These are phyloP conservation scores for Salix suchowensis DNA, from an alignment of 345 rosid species.

Conservation along the genomic window DNA sequence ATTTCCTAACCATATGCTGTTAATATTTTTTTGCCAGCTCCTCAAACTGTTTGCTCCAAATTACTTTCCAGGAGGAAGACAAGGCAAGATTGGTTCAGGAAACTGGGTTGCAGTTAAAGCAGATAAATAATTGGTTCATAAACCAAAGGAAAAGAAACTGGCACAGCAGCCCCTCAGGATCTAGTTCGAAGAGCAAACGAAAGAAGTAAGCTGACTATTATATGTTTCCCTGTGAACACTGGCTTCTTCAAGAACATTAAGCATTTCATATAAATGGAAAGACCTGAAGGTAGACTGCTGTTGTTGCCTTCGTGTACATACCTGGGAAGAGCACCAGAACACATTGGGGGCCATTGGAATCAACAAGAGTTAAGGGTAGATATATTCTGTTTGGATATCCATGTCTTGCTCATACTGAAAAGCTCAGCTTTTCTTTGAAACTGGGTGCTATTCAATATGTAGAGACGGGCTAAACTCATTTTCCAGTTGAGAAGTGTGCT, in stretches of 20 bases:
- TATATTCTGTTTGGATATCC: background rate
- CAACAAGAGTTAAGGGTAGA: constrained; percentile 1
- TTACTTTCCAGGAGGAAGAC: constrained; percentile 65
- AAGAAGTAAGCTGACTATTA: constrained; percentile 49
- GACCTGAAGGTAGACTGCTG: background rate
- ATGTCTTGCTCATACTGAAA: background rate
- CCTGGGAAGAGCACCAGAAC: background rate
- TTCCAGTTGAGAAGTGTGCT: constrained; percentile 3
- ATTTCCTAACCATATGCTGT: background rate
- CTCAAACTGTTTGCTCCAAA: background rate
- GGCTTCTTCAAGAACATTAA: background rate
- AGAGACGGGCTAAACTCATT: constrained; percentile 1
- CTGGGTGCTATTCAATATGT: constrained; percentile 8
- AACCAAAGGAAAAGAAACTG: constrained; percentile 91
- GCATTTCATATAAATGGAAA: constrained; percentile 16
- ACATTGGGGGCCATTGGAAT: background rate
- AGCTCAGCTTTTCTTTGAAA: background rate
- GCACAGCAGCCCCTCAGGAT: constrained; percentile 65
- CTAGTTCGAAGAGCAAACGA: constrained; percentile 66
- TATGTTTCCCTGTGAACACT: background rate
- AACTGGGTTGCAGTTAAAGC: constrained; percentile 79
- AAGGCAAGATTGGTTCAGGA: constrained; percentile 72
- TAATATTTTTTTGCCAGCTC: background rate
- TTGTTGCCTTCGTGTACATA: background rate
- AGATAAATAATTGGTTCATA: constrained; percentile 87